phyloP scores from a whole-genome alignment of 345 rosid species.

The Salix arbutifolia region DNA sequence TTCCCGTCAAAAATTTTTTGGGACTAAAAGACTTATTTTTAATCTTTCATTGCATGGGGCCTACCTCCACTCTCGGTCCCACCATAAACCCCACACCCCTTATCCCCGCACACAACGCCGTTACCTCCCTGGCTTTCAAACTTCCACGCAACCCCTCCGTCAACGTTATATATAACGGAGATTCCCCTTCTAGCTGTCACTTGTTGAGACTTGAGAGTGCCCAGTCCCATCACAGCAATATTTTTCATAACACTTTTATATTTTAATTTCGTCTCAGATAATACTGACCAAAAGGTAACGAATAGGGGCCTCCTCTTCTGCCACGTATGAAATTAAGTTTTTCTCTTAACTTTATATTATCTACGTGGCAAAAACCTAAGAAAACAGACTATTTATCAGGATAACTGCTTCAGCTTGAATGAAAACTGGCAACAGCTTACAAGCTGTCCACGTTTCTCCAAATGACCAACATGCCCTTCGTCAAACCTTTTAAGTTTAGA shows the following conservation, averaged over 20 bases:
- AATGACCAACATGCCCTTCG: slow-evolving; percentile 14
- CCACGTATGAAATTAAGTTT: slow-evolving; percentile 26
- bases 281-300: slow-evolving; percentile 35
- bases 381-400: slow-evolving; percentile 14
- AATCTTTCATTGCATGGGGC: neutral
- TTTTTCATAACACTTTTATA: neutral
- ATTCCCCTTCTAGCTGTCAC: slow-evolving; percentile 30
- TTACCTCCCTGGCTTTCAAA: slow-evolving; percentile 6
- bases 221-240: neutral
- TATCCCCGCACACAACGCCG: slow-evolving; percentile 30
- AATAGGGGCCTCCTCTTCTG: slow-evolving; percentile 15
- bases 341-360: neutral
- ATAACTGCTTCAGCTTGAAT: slow-evolving; percentile 2
- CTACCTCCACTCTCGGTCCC: slow-evolving; percentile 23
- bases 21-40: neutral
- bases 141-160: slow-evolving; percentile 18
- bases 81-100: slow-evolving; percentile 5
- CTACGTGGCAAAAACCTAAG: slow-evolving; percentile 13
- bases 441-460: neutral
- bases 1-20: neutral
- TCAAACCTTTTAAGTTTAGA: neutral
- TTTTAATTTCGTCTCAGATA: slow-evolving; percentile 10
- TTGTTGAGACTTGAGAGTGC: slow-evolving; percentile 1
- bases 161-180: slow-evolving; percentile 21
- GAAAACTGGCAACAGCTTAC: neutral